Conservation (phyloP, 805 yeast species). For the Cyberlindnera veronae region DNA sequence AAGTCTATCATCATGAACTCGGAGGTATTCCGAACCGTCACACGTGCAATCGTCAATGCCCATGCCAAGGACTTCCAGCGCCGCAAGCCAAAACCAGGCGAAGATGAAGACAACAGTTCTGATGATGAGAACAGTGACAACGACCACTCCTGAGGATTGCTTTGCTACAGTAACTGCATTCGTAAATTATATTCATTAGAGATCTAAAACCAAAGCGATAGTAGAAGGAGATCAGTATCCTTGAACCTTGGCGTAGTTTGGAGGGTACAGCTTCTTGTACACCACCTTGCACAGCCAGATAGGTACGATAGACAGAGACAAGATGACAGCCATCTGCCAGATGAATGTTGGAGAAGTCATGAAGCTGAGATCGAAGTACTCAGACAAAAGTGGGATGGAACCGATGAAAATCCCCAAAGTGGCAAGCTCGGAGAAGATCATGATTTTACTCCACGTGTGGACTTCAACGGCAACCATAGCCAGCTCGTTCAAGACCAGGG, state of each 20-base stretch:
- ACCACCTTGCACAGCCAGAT: conserved; percentile 83
- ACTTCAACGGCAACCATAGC: conserved; percentile 92
- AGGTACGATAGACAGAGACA: conserved; percentile 74
- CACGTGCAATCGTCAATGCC: conserved; percentile 63
- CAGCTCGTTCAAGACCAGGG: conserved; percentile 78
- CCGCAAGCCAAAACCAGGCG: conserved; percentile 19
- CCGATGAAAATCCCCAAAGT: conserved; percentile 66
- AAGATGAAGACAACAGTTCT: conserved; percentile 17
- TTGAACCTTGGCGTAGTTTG: conserved; percentile 95
- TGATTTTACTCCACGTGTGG: conserved; percentile 82
- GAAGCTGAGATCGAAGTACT: conserved; percentile 77
- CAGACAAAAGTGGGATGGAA: conserved; percentile 79
- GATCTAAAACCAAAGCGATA: conserved; percentile 14
- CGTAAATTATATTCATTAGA: conserved; percentile 3
- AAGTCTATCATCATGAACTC: conserved; percentile 20
- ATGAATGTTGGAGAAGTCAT: conserved; percentile 54
- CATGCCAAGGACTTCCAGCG: conserved; percentile 81
- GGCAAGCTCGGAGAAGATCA: conserved; percentile 68
- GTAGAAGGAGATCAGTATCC: conserved; percentile 39
- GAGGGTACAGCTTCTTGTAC: conserved; percentile 79
- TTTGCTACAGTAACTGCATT: no score
- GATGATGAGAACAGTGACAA: conserved; percentile 33
- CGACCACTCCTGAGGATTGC: conserved; percentile 19
- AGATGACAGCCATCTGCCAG: conserved; percentile 66
- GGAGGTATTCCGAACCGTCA: conserved; percentile 39